phyloP scores from a whole-genome alignment of 495 filamentous ascomycete species.

The Beverwykella pulmonaria region DNA sequence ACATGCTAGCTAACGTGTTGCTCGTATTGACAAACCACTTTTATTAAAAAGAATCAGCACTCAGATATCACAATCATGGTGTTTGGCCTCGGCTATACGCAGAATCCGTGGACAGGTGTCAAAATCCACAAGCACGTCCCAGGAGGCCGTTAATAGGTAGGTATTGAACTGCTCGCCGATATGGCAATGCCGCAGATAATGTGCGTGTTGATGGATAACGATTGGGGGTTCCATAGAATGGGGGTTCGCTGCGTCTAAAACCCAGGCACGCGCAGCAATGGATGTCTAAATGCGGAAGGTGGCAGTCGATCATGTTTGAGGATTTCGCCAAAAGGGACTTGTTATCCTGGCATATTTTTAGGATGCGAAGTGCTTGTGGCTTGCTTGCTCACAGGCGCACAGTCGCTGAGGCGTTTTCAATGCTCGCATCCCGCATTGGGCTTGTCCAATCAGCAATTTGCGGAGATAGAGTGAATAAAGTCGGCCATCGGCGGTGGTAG shows the following conservation, averaged over 20 bases:
- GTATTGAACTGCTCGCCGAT: background rate
- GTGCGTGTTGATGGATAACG: background rate
- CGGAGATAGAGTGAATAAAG: background rate
- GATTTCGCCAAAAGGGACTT: constrained; percentile 13
- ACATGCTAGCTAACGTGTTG: constrained; percentile 16
- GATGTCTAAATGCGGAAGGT: constrained; percentile 28
- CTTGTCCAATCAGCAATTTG: constrained; percentile 4
- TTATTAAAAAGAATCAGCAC: constrained; percentile 24
- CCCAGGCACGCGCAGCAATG: constrained; percentile 3
- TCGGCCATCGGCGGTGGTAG: background rate
- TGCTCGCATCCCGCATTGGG: background rate
- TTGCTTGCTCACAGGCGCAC: background rate
- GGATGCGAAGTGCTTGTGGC: constrained; percentile 3
- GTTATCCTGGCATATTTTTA: constrained; percentile 14
- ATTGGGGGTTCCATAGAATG: constrained; percentile 14
- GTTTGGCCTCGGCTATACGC: background rate
- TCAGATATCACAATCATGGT: constrained; percentile 1
- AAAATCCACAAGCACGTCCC: constrained; percentile 1
- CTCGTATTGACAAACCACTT: constrained; percentile 20
- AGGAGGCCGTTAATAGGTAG: background rate
- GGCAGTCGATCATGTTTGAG: constrained; percentile 24
- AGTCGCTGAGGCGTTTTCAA: background rate
- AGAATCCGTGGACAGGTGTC: background rate
- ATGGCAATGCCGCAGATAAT: background rate
- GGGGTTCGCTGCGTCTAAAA: constrained; percentile 2